A percentile compares a stretch with the other conserved stretches of the same genome.
phyloP scores from a whole-genome alignment of 352 stramenopile genomes.

The Phytophthora tentaculata region DNA sequence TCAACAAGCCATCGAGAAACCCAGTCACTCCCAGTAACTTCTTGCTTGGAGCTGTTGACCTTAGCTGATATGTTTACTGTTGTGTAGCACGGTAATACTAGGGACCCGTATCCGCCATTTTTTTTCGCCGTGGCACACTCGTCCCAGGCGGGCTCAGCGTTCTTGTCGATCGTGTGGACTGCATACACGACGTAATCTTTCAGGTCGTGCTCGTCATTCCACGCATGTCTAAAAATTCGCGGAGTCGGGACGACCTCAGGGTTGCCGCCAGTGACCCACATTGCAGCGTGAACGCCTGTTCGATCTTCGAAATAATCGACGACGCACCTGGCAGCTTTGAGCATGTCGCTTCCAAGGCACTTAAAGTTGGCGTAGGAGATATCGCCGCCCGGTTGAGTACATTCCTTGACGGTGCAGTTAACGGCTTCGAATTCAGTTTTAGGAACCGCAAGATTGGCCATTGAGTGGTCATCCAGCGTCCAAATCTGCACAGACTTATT shows the following conservation, averaged over 20 bases:
- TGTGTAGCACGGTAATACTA: neutral
- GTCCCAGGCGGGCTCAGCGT: neutral
- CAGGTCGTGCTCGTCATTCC: neutral
- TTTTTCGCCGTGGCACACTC: neutral
- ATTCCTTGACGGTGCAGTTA: neutral
- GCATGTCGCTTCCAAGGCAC: constrained; percentile 29
- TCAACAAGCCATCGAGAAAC: neutral
- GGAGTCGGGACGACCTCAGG: neutral
- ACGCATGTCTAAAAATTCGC: neutral
- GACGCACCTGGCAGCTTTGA: constrained; percentile 23
- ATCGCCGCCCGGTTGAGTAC: neutral
- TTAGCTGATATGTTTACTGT: neutral
- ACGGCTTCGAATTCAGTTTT: neutral
- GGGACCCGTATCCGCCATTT: neutral
- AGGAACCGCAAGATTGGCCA: neutral
- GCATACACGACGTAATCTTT: neutral
- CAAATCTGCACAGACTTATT: neutral
- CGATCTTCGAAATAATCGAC: constrained; percentile 13
- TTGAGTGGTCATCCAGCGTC: neutral
- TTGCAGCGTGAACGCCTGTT: neutral
- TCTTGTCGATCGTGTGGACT: neutral
- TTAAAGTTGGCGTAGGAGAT: constrained; percentile 9
- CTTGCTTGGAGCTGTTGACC: neutral
- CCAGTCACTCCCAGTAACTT: neutral
- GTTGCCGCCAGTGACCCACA: neutral